Conservation (phyloP, 345 rosid species). For the Tarenaya hassleriana region DNA sequence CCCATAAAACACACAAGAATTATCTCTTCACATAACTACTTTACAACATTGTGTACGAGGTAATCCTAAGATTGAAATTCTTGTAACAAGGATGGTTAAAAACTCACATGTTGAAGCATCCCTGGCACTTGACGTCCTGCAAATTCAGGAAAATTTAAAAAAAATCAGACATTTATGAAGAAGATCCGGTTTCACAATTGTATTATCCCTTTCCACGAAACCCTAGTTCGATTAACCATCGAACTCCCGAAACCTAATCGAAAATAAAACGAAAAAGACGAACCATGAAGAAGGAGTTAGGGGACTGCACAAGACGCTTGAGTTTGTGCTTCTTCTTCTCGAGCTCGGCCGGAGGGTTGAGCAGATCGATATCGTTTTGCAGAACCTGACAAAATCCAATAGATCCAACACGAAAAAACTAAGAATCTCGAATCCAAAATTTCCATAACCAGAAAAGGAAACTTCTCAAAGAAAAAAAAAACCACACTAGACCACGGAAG, state of each 20-base stretch:
- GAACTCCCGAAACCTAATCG: not conserved
- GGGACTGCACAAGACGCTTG: no score
- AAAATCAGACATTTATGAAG: not conserved
- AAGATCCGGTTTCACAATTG: not conserved
- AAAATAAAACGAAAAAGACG: slow-evolving; percentile 36
- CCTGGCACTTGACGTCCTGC: slow-evolving; percentile 49
- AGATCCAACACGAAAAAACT: slow-evolving; percentile 2
- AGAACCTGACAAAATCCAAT: no score
- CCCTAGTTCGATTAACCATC: no score
- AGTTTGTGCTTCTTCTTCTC: slow-evolving; percentile 58
- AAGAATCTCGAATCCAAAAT: no score
- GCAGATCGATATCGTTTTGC: slow-evolving; percentile 46
- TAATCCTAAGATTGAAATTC: slow-evolving; percentile 10
- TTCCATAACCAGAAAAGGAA: no score
- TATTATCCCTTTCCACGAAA: no score
- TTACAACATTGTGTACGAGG: not conserved
- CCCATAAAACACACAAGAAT: no score
- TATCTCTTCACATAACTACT: not conserved
- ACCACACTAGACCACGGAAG: not conserved
- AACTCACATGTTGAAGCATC: no score
- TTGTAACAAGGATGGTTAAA: slow-evolving; percentile 47
- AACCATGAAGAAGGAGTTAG: no score
- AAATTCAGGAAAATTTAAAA: not conserved
- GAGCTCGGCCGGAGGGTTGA: slow-evolving; percentile 46
- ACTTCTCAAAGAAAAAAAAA: not conserved